A percentile compares a stretch with the other conserved stretches of the same genome.
Evolutionary conservation across 2,329 filamentous ascomycete genomes (phyloP).

Genomic region (Fusarium sp.): DNA sequence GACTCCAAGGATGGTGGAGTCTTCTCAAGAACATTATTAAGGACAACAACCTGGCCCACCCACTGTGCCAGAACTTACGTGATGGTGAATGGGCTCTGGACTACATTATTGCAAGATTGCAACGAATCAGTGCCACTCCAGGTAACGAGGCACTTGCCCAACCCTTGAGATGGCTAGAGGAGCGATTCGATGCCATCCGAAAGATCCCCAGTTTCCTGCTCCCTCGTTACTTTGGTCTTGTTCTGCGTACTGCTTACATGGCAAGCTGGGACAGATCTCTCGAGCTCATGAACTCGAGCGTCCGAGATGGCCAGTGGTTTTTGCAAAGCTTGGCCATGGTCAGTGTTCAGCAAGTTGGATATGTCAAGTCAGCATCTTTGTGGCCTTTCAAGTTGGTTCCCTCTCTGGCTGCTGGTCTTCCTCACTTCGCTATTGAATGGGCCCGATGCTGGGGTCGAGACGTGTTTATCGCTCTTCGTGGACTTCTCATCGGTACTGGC

Average conservation of each 20-base stretch:
- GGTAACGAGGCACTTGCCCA: slow-evolving; percentile 70
- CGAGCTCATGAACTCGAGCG: slow-evolving; percentile 79
- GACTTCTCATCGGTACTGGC: slow-evolving; percentile 89
- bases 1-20: slow-evolving; percentile 99
- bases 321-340: slow-evolving; percentile 89
- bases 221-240: slow-evolving; percentile 91
- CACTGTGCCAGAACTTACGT: slow-evolving; percentile 90
- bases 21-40: slow-evolving; percentile 83
- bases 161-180: slow-evolving; percentile 80
- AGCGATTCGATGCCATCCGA: slow-evolving; percentile 86
- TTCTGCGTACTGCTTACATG: slow-evolving; percentile 86
- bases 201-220: slow-evolving; percentile 87
- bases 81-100: slow-evolving; percentile 93
- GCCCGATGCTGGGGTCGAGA: slow-evolving; percentile 97
- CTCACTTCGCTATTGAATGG: slow-evolving; percentile 94
- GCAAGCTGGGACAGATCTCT: slow-evolving; percentile 83
- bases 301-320: slow-evolving; percentile 86
- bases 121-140: slow-evolving; percentile 72
- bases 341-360: slow-evolving; percentile 88
- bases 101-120: slow-evolving; percentile 81
- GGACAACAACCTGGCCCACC: slow-evolving; percentile 91
- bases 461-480: slow-evolving; percentile 94
- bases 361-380: slow-evolving; percentile 88
- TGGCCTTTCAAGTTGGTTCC: slow-evolving; percentile 88
- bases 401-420: slow-evolving; percentile 88